Evolutionary conservation across 2,329 filamentous ascomycete species (phyloP), one percentile per base, ranked within the genome.

Genomic region (Talaromyces sp.): DNA sequence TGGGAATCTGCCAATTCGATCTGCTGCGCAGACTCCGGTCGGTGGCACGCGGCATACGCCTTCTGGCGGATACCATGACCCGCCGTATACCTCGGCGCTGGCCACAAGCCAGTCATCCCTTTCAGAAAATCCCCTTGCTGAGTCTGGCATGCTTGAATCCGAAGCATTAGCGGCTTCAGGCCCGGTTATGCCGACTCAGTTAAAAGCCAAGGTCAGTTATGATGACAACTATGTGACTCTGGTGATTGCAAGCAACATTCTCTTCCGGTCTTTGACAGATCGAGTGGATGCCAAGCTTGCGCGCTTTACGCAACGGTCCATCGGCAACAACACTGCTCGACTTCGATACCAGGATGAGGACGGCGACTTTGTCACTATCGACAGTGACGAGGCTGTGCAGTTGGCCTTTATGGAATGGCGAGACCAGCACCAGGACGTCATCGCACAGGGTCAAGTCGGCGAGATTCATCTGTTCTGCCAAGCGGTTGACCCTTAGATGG

Each of bases 121-220:
- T 31, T 49, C 56, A 19, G 54, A 59, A 3, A 58, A 59, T 43
- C 53, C 52, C 43, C 57, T 62, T 19, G 31, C 53, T 41, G 55
- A 41, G 35, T 52, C 56, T 24, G 58, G 27, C 17, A 62, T 56
- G 9, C 57, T 59, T 50, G 60, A 62, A n/a, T 57, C 53, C 19
- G 54, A 73, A 69, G 63, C 83, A 71, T 29, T 27, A 19, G 26
- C 26, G n/a, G 13, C 59, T 19, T 51, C 53, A 17, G 56, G 58
- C 14, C 67, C 79, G 74, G 79, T 68, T 60, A 81, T 82, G 70
- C 82, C 73, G 70, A 92, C 90, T 8, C 95, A 98, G 71, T 83
- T 99, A 56, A 98, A 97, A 77, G 93, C 97, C 56, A 96, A 96
- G 73, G 92, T 99, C 60, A 93, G 93, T 70, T 96, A 91, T 71